Conservation (phyloP, 257 asterid species). For the Sherardia arvensis region DNA sequence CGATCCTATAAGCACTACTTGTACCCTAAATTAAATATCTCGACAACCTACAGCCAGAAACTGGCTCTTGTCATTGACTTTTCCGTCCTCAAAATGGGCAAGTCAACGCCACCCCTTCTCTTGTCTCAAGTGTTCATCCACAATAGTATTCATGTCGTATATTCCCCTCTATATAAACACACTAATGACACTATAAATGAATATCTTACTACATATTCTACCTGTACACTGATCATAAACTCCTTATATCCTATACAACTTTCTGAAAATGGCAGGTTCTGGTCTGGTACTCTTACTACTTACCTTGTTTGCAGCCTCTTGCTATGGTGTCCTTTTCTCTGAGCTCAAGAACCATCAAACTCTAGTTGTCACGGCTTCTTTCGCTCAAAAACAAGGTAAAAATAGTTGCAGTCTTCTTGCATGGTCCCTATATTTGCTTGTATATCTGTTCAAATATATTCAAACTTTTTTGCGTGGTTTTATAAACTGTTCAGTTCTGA, state of each 20-base stretch:
- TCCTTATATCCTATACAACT: neutral
- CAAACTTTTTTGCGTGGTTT: too few species aligned
- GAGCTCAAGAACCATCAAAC: constrained; percentile 11
- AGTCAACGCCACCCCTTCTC: neutral
- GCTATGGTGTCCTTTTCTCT: constrained; percentile 16
- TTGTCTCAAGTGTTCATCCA: neutral
- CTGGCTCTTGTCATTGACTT: neutral
- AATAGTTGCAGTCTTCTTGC: too few species aligned
- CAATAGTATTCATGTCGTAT: too few species aligned
- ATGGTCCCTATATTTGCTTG: too few species aligned
- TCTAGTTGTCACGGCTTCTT: constrained; percentile 19
- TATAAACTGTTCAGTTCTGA: too few species aligned
- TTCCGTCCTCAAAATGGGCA: neutral
- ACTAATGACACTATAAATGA: neutral
- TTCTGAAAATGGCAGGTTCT: neutral
- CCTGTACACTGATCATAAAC: neutral
- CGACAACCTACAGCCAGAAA: neutral
- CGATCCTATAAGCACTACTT: too few species aligned
- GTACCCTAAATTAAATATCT: too few species aligned
- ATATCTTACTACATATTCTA: neutral
- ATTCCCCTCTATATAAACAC: neutral
- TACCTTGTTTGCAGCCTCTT: constrained; percentile 11
- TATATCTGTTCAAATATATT: too few species aligned
- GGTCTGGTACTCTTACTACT: constrained; percentile 7
- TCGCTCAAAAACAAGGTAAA: constrained; percentile 15